Evolutionary conservation across 257 asterid genomes (phyloP).

Genomic region (Ophiorrhiza pumila): DNA sequence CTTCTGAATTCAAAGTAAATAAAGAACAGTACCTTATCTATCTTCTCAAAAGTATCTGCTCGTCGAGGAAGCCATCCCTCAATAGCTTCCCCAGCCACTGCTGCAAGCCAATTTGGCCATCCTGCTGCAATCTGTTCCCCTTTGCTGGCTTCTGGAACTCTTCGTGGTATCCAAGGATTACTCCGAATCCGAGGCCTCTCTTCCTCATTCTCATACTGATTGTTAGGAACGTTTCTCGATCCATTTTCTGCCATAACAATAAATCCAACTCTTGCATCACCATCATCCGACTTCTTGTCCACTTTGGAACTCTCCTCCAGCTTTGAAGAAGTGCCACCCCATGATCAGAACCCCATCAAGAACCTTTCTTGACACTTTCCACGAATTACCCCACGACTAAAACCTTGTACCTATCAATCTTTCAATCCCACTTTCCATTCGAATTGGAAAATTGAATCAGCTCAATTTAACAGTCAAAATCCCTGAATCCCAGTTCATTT

Average conservation of each 20-base stretch:
- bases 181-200: not conserved
- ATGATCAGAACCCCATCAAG: not conserved
- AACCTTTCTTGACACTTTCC: not conserved
- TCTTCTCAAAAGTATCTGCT: constrained; percentile 50
- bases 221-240: too few relatives aligned
- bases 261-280: too few relatives aligned
- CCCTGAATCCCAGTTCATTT: not conserved
- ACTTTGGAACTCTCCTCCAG: not conserved
- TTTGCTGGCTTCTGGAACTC: constrained; percentile 17
- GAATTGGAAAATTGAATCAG: not conserved
- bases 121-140: constrained; percentile 68
- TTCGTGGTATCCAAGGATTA: not conserved
- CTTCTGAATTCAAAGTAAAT: not conserved
- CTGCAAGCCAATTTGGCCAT: constrained; percentile 70
- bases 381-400: too few relatives aligned
- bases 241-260: too few relatives aligned
- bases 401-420: not conserved
- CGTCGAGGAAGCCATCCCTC: constrained; percentile 61
- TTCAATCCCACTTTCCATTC: not conserved
- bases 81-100: constrained; percentile 69
- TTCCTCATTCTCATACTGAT: not conserved
- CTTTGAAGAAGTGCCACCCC: constrained; percentile 6
- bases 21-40: constrained; percentile 41
- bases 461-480: not conserved
- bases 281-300: not conserved